Percentiles rank a stretch among this genome's conserved stretches.
Evolutionary conservation across 805 yeast genomes (phyloP).

Genomic region (Cyberlindnera mrakii): DNA sequence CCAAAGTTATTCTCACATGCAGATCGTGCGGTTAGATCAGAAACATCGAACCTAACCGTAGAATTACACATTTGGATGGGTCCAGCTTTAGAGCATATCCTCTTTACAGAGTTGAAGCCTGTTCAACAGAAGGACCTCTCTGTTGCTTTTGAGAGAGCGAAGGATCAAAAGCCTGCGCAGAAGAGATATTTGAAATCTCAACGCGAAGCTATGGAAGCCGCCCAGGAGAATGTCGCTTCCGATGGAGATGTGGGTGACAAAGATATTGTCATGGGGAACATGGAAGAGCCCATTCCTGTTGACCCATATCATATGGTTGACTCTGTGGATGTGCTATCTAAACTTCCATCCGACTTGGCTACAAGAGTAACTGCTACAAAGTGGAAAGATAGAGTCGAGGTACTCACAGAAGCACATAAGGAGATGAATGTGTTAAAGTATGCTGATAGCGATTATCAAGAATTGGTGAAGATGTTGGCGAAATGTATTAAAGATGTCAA

Average conservation of each 20-base stretch:
- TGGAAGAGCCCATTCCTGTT: slow-evolving; percentile 25
- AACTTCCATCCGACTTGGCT: slow-evolving; percentile 59
- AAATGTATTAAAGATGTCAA: slow-evolving; percentile 84
- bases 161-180: slow-evolving; percentile 40
- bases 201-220: slow-evolving; percentile 33
- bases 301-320: slow-evolving; percentile 71
- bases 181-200: slow-evolving; percentile 51
- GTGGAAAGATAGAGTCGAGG: slow-evolving; percentile 93
- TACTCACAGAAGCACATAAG: slow-evolving; percentile 53
- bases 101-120: slow-evolving; percentile 75
- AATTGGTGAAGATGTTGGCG: slow-evolving; percentile 55
- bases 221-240: slow-evolving; percentile 10
- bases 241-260: slow-evolving; percentile 13
- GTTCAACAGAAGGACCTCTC: slow-evolving; percentile 84
- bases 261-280: slow-evolving; percentile 22
- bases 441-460: slow-evolving; percentile 58
- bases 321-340: slow-evolving; percentile 59
- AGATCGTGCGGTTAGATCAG: slow-evolving; percentile 79
- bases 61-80: slow-evolving; percentile 75
- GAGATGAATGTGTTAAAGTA: slow-evolving; percentile 49
- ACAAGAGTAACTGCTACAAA: slow-evolving; percentile 51
- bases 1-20: slow-evolving; percentile 78
- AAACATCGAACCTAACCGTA: slow-evolving; percentile 62
- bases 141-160: slow-evolving; percentile 54
- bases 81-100: slow-evolving; percentile 41